Evolutionary conservation across 179 eudicot genomes (phyloP), one percentile per base, ranked within the genome.

Genomic region (Carnegiea gigantea): DNA sequence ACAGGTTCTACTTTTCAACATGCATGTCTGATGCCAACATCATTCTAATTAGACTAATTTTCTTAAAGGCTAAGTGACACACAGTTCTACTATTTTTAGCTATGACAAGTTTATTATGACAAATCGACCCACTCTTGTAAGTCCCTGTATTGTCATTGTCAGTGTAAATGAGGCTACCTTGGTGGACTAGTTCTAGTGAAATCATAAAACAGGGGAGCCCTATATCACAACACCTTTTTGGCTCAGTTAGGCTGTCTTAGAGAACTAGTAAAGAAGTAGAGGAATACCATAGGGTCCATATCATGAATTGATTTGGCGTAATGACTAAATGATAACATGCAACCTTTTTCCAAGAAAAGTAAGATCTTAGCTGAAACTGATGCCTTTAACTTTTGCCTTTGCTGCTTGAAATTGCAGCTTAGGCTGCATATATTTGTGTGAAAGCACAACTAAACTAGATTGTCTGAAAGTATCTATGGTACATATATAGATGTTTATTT

Each of bases 341-440:
- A 43, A 26, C 64, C 79, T 75, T 79, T 68, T 43, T 20, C 40
- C 9, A 51, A 28, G 4, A 75, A 79, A 67, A 54, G 77, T 60
- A 74, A 75, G 71, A 75, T 46, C 65, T 78, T n/a, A 70, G 67
- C 81, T 17, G 40, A 82, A 75, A 51, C 79, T 75, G 36, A 62
- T 83, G 26, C 72, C 62, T 40, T 51, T 49, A 36, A 40, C 77
- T 77, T 77, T 76, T 74, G 59, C 78, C 53, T 53, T 81, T 75
- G 76, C 33, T 72, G 14, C 81, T 77, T 40, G 53, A 73, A 80
- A 1, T 67, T 81, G 59, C 23, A 70, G 76, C 38, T 67, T 40
- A 65, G 76, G n/a, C 40, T 17, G 30, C 28, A 28, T 40, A 76
- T 72, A 28, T 64, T 54, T 59, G 73, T 78, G 82, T 85, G 82